Evolutionary conservation across 495 filamentous ascomycete genomes (phyloP).

Genomic region (Hypoxylon intermedium): DNA sequence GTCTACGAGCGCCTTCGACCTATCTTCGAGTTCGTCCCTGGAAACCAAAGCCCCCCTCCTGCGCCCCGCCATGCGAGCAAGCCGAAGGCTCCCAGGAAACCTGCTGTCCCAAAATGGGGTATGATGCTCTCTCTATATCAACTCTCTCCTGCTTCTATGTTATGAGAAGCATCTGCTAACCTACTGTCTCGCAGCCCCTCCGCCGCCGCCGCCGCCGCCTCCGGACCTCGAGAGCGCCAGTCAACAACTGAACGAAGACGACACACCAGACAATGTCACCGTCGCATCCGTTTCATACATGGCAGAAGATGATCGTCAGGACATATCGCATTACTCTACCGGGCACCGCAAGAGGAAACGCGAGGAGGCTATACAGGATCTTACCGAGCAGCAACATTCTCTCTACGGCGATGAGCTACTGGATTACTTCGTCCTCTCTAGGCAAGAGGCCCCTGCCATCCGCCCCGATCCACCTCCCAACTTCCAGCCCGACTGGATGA

Average conservation of each 20-base stretch:
- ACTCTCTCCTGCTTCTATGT: constrained; percentile 3
- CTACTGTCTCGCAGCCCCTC: constrained; percentile 25
- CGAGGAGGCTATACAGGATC: constrained; percentile 68
- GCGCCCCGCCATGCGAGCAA: constrained; percentile 91
- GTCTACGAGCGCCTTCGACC: constrained; percentile 79
- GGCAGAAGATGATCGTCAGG: constrained; percentile 77
- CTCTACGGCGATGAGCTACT: constrained; percentile 89
- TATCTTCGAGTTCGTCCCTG: constrained; percentile 89
- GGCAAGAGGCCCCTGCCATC: constrained; percentile 68
- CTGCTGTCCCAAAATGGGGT: constrained; percentile 63
- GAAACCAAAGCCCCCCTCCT: constrained; percentile 85
- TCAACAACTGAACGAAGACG: constrained; percentile 75
- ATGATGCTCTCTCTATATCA: constrained; percentile 41
- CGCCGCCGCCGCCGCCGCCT: background rate
- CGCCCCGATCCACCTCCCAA: constrained; percentile 80
- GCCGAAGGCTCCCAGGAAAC: constrained; percentile 70
- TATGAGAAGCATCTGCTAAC: constrained; percentile 35
- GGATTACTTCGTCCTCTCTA: constrained; percentile 90
- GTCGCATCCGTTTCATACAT: constrained; percentile 82
- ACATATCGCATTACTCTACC: constrained; percentile 68
- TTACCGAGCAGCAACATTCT: constrained; percentile 81
- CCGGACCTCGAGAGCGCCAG: constrained; percentile 56
- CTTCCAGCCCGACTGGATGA: constrained; percentile 85
- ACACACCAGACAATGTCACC: constrained; percentile 80
- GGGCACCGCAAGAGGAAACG: constrained; percentile 82